phyloP scores from a whole-genome alignment of 2,329 filamentous ascomycete genomes.

The Arthrobotrys megalospora region DNA sequence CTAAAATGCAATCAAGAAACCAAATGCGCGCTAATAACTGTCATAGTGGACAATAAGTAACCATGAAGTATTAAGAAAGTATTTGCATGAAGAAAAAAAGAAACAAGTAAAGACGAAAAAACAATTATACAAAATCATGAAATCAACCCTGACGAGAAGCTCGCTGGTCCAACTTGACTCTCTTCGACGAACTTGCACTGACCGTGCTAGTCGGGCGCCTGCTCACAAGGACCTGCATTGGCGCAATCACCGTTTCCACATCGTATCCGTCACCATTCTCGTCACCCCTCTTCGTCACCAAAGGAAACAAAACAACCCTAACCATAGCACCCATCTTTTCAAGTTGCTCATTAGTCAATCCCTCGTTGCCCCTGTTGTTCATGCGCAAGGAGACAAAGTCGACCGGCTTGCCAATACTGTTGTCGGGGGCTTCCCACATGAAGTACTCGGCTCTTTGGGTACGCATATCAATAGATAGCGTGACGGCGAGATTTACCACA shows the following conservation, averaged over 20 bases:
- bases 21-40: constrained; percentile 21
- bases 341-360: constrained; percentile 76
- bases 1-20: constrained; percentile 7
- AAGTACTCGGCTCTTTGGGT: constrained; percentile 97
- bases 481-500: constrained; percentile 89
- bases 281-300: constrained; percentile 96
- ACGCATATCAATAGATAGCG: constrained; percentile 95
- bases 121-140: constrained; percentile 5
- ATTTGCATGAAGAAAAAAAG: constrained; percentile 24
- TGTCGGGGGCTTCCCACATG: constrained; percentile 94
- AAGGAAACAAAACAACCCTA: constrained; percentile 92
- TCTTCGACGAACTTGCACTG: constrained; percentile 48
- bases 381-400: constrained; percentile 96
- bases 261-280: constrained; percentile 84
- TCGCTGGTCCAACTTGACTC: constrained; percentile 41
- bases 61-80: constrained; percentile 5
- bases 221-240: constrained; percentile 91
- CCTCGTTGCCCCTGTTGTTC: constrained; percentile 77
- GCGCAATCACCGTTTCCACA: constrained; percentile 94
- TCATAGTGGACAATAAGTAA: not conserved
- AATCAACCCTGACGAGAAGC: not conserved
- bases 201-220: constrained; percentile 62
- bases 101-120: constrained; percentile 6
- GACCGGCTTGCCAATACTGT: constrained; percentile 89
- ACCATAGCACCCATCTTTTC: constrained; percentile 83